Percentiles rank a stretch among this genome's conserved stretches.
phyloP scores from a whole-genome alignment of 148 eudicot genomes.

The Chenopodium quinoa region DNA sequence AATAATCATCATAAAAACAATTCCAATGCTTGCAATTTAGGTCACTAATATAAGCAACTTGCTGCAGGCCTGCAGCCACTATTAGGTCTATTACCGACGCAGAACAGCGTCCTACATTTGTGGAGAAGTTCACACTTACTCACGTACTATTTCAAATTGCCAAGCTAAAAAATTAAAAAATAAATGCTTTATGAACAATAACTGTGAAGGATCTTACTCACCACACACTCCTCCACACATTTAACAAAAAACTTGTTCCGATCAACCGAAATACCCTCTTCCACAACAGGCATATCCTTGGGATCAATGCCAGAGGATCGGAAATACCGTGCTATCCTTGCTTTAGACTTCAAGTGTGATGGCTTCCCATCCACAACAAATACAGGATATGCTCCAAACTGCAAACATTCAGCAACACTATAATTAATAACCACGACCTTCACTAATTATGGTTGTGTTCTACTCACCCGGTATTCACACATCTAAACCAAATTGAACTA shows the following conservation, averaged over 20 bases:
- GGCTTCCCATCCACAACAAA: constrained; percentile 85
- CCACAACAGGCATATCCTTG: constrained; percentile 44
- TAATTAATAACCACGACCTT: background rate
- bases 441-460: background rate
- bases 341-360: constrained; percentile 77
- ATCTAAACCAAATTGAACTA: too few relatives aligned
- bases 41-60: too few relatives aligned
- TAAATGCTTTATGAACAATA: background rate
- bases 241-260: constrained; percentile 63
- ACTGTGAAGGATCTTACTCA: constrained; percentile 31
- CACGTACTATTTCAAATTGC: background rate
- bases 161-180: background rate
- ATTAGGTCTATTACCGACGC: background rate
- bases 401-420: constrained; percentile 17
- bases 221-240: constrained; percentile 78
- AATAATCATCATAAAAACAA: too few relatives aligned
- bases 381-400: constrained; percentile 99
- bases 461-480: too few relatives aligned
- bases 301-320: constrained; percentile 63
- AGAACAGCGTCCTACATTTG: background rate
- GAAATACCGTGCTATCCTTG: constrained; percentile 67
- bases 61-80: too few relatives aligned
- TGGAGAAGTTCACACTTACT: background rate
- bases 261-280: constrained; percentile 62
- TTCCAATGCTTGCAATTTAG: background rate